Base-by-base conservation (phyloP, 2,329 filamentous ascomycete genomes). In the Pseudocercospora cruenta region DNA sequence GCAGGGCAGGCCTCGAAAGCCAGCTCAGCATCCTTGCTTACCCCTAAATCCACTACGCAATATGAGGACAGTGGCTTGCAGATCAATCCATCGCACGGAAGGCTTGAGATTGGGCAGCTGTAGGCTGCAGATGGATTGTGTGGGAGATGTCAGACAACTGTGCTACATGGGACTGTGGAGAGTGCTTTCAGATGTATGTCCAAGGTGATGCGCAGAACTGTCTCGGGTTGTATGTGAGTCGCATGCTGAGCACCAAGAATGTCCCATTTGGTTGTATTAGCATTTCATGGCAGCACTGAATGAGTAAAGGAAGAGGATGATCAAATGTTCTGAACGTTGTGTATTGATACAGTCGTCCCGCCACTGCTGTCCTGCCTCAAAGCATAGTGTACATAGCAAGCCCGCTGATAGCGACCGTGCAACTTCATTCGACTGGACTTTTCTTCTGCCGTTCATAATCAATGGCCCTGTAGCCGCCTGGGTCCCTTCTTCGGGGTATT, bases 331-430 rank as follows among this genome's bases (percentile, higher is more conserved):
- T 43, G 45, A 53, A 61, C 47, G 47, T 51, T 26, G 19, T 53
- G 19, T 53, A 36, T 55, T 62, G 59, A 39, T 62, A 62, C 59
- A 62, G 47, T 39, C 59, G 31, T 47, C 22, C 55, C 21, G 33
- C 60, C 51, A n/a, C 24, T 55, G 19, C 28, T 28, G 19, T 49
- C 54, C 49, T 53, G 26, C 51, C 31, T 63, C 51, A 45, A 54
- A 47, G 43, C 39, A 47, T 61, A 63, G 51, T 68, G 60, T 68
- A 68, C 67, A 68, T 60, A 63, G 54, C 62, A 55, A 68, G 64
- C 67, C 64, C 67, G 36, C 67, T 69, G 64, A 65, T 67, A 65
- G 67, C 67, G 62, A 67, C 61, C 55, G 64, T 65, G 28, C 60
- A 43, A 68, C 36, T 21, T 39, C 53, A 33, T 47, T 51, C 58